Evolutionary conservation across 352 stramenopile genomes (phyloP), one percentile per base, ranked within the genome.

Genomic region (Pythium myriotylum): DNA sequence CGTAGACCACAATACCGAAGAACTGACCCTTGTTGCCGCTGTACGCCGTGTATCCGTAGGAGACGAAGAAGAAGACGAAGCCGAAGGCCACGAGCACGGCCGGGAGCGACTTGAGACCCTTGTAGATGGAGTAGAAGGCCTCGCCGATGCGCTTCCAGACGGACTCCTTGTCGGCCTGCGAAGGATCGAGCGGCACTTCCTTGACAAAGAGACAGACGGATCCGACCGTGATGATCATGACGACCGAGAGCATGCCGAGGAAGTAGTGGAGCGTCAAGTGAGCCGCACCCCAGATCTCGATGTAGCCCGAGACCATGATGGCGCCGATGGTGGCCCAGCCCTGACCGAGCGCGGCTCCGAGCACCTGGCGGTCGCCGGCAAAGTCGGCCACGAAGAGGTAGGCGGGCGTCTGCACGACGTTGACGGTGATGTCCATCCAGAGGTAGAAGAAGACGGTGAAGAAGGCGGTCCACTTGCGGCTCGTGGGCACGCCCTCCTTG

Each of bases 21-120:
- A 84, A 87, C 65, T 81, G 67, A 2, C 72, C 73, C 55, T 83
- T 85, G 61, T 74, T 78, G n/a, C 73, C 70, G 49, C 77, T 83
- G 65, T 85, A 87, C 16, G 73, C 65, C 12, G 70, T 79, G 62
- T 71, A 87, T 6, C 77, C 73, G 39, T 85, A 83, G 33, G 67
- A 10, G 4, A 73, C 66, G 35, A 70, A 73, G 41, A 81, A 74
- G 52, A 81, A 64, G 52, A 85, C 69, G 24, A 72, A 41, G 5
- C 55, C 55, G 45, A 74, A 87, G 9, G 74, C 39, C 4, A 54
- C 67, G 8, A 87, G 67, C 32, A 60, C 49, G 13, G 20, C 20
- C 10, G 74, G 66, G 29, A 87, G 68, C 12, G 65, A 57, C 26
- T 63, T 54, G 1, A 87, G 43, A 7, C 77, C 74, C 12, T 50